Conservation (phyloP, 192 early-diverging fungal species). For the Mortierella alpina region DNA sequence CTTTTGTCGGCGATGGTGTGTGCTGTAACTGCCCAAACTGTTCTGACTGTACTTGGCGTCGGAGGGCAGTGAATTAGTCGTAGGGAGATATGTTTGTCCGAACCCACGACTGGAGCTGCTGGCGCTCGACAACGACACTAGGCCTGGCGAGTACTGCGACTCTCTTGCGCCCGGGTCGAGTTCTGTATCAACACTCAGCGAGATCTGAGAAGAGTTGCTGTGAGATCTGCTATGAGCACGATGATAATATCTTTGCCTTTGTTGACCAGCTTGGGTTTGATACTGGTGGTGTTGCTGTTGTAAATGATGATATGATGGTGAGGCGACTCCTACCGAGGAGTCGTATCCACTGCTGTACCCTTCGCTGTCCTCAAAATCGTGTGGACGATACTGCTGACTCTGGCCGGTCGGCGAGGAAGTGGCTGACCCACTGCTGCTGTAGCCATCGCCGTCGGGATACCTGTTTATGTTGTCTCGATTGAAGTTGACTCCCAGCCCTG, state of each 20-base stretch:
- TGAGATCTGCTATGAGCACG: conserved; percentile 20
- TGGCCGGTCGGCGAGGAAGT: too few relatives aligned
- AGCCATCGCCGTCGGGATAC: neutral
- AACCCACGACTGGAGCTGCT: conserved; percentile 20
- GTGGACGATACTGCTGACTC: too few relatives aligned
- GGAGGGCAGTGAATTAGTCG: neutral
- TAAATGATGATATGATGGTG: conserved; percentile 4
- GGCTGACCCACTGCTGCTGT: neutral
- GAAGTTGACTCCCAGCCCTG: neutral
- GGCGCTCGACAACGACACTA: conserved; percentile 23
- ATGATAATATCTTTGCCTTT: conserved; percentile 11
- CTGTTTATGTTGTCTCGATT: neutral
- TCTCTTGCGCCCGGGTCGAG: neutral
- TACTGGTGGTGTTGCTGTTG: conserved; percentile 2
- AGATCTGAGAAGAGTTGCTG: conserved; percentile 39
- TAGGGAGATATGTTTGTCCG: neutral
- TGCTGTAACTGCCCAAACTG: too few relatives aligned
- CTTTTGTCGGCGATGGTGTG: too few relatives aligned
- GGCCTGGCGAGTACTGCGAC: conserved; percentile 10
- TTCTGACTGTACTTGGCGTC: too few relatives aligned
- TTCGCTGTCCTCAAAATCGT: conserved; percentile 2
- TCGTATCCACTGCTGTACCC: conserved; percentile 45
- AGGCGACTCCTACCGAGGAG: conserved; percentile 18
- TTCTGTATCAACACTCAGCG: conserved; percentile 27
- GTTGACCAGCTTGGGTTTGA: neutral